phyloP scores from a whole-genome alignment of 2,329 filamentous ascomycete genomes.

The Aspergillus phoenicis region DNA sequence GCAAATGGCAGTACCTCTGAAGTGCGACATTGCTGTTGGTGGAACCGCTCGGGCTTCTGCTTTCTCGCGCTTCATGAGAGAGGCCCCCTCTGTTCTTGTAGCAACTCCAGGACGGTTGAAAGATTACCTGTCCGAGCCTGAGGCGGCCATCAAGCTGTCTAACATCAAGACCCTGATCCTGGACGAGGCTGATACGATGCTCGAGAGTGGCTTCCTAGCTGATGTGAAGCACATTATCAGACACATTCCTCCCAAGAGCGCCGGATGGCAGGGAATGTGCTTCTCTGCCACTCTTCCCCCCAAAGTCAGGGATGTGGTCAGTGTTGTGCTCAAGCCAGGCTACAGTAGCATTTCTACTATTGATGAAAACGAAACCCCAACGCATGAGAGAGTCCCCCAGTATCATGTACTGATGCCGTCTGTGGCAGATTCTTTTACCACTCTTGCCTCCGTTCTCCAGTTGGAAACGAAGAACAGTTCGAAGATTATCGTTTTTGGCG shows the following conservation, averaged over 20 bases:
- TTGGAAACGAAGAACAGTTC: conserved; percentile 25
- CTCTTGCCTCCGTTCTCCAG: conserved; percentile 49
- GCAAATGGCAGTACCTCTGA: conserved; percentile 39
- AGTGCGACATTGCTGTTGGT: conserved; percentile 52
- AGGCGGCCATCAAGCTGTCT: conserved; percentile 47
- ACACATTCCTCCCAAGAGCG: conserved; percentile 53
- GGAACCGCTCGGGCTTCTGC: conserved; percentile 35
- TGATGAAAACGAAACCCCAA: conserved; percentile 73
- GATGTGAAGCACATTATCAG: conserved; percentile 56
- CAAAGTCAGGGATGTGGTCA: conserved; percentile 76
- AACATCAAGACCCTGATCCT: conserved; percentile 54
- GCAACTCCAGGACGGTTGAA: conserved; percentile 53
- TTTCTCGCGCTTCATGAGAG: conserved; percentile 32
- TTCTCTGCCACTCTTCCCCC: conserved; percentile 89
- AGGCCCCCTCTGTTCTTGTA: conserved; percentile 43
- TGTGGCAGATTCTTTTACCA: conserved; percentile 49
- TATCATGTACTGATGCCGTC: conserved; percentile 49
- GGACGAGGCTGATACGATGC: conserved; percentile 45
- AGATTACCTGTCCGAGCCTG: conserved; percentile 50
- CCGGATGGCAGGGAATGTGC: conserved; percentile 62
- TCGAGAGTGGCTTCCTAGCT: conserved; percentile 48
- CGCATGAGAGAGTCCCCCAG: conserved; percentile 60
- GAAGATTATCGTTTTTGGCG: conserved; percentile 65
- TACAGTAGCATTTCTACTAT: conserved; percentile 91
- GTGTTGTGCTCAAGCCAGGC: conserved; percentile 58